Evolutionary conservation across 768 basidiomycete species (phyloP), one percentile per base, ranked within the genome.

Genomic region (Boletus patriciae): DNA sequence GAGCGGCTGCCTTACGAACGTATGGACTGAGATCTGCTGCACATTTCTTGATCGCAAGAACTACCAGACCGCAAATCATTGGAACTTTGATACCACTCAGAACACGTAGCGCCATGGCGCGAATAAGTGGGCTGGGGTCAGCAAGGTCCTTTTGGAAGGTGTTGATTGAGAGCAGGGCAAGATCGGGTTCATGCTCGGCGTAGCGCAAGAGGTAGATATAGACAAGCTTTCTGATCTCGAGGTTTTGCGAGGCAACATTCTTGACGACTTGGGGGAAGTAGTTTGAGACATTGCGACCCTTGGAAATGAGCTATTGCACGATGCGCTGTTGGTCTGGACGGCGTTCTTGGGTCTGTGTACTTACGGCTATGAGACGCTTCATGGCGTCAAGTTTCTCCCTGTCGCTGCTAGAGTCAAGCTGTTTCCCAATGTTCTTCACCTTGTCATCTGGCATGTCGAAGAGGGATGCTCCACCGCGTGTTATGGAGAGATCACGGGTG

Each of bases 231-330:
- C 96, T 86, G 65, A 96, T 88, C 73, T 97, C 94, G 47, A 98
- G 84, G 67, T 92, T 92, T 53, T 86, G 84, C 3, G 94, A 91
- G 2, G 93, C 93, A 40, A 98, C 96, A 65, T 95, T 95, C 78
- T 95, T 98, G 65, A 98, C 94, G 27, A 99, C 97, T 67, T 91
- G 90, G 6, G 97, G 91, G 67, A 98, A 98, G 81, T 94, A 95
- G 58, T 88, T 84, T 25, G 94, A 88, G 61, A 97, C 92, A 62
- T 93, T 88, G 52, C 92, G 87, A 47, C 88, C 87, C 77, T 96
- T 95, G 38, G 92, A 94, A 52, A 96, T 95, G 72, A 96, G 83
- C 92, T 94, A 67, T 55, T 52, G 40, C 37, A 51, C 50, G 54
- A 49, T 37, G 34, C 16, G 23, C 31, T 46, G 58, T 46, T 21